Evolutionary conservation across 202 grass and related monocot genomes (phyloP), one percentile per base, ranked within the genome.

Genomic region (Brachypodium distachyon): DNA sequence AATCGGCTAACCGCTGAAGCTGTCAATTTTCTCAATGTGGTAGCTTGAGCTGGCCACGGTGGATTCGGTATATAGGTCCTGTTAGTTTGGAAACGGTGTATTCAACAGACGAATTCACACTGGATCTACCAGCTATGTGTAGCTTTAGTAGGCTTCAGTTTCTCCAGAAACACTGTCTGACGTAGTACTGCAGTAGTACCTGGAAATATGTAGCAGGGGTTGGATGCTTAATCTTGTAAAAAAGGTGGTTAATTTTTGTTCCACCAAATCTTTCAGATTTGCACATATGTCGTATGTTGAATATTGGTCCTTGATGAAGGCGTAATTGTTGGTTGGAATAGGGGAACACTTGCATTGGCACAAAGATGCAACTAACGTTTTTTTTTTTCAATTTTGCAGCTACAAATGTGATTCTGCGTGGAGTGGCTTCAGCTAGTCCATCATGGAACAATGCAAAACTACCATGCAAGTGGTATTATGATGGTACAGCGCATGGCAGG

Each of bases 361-460:
- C 12, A 5, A 13, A 18, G 33, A 22, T 81, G 59, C 12, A 37
- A 49, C 75, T 26, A 81, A 47, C 43, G 48, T 32, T 63, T 71
- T 28, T 62, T 40, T 23, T 4, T 16, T 43, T 68, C 12, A 34
- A 61, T 48, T 11, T 32, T 74, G 69, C 85, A 87, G 85, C 58
- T 61, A n/a, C 40, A 67, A 22, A 25, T 59, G 77, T 33, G 16
- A 7, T 53, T 26, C 21, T 19, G 4, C 31, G 22, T 31, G 49
- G 23, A 82, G 23, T 57, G 39, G 39, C 38, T 82, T 73, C 68
- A 16, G 32, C 33, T 42, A 50, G 32, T 67, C 5, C 60, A 52
- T 73, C 50, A 31, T 13, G 25, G 58, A 83, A 8, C 66, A 27
- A 57, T 65, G 37, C 16, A 11, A 67, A 81, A 46, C 26, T 34